Percentiles rank a stretch among this genome's conserved stretches.
phyloP scores from a whole-genome alignment of 805 yeast species.

The Barnettozyma populi region DNA sequence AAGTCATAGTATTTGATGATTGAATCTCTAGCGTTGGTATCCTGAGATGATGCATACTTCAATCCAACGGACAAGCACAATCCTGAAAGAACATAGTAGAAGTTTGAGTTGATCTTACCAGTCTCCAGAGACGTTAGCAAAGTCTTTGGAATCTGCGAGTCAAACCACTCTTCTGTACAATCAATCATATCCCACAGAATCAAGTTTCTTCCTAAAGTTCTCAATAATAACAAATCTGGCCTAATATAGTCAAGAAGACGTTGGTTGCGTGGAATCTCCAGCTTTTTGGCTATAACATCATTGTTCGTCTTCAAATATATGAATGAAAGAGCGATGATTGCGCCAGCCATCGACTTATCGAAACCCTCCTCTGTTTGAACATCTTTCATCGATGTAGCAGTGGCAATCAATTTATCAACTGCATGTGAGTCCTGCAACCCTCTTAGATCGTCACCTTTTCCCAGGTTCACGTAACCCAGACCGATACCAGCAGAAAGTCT shows the following conservation, averaged over 20 bases:
- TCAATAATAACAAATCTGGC: slow-evolving; percentile 69
- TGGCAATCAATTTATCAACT: slow-evolving; percentile 50
- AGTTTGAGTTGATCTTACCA: slow-evolving; percentile 42
- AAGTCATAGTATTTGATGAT: slow-evolving; percentile 39
- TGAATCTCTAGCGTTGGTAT: slow-evolving; percentile 47
- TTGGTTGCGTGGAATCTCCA: slow-evolving; percentile 54
- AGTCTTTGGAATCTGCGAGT: slow-evolving; percentile 49
- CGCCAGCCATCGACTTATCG: slow-evolving; percentile 67
- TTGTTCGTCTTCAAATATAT: slow-evolving; percentile 68
- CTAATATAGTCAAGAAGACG: slow-evolving; percentile 59
- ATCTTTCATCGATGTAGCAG: slow-evolving; percentile 58
- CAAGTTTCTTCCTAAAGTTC: slow-evolving; percentile 42
- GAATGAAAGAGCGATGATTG: slow-evolving; percentile 68
- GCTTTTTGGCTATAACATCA: slow-evolving; percentile 49
- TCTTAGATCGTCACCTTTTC: slow-evolving; percentile 58
- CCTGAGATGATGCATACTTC: slow-evolving; percentile 66
- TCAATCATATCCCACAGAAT: slow-evolving; percentile 23
- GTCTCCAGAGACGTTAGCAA: slow-evolving; percentile 26
- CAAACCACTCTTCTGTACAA: slow-evolving; percentile 16
- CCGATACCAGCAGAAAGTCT: slow-evolving; percentile 85
- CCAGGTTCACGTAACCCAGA: slow-evolving; percentile 77
- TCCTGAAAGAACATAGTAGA: slow-evolving; percentile 68
- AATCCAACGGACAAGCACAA: slow-evolving; percentile 69
- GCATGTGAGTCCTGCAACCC: slow-evolving; percentile 60
- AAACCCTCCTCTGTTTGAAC: slow-evolving; percentile 51